These are phyloP conservation scores for Fusarium paranaense DNA, from an alignment of 2,329 filamentous ascomycete genomes.

Conservation along the genomic window DNA sequence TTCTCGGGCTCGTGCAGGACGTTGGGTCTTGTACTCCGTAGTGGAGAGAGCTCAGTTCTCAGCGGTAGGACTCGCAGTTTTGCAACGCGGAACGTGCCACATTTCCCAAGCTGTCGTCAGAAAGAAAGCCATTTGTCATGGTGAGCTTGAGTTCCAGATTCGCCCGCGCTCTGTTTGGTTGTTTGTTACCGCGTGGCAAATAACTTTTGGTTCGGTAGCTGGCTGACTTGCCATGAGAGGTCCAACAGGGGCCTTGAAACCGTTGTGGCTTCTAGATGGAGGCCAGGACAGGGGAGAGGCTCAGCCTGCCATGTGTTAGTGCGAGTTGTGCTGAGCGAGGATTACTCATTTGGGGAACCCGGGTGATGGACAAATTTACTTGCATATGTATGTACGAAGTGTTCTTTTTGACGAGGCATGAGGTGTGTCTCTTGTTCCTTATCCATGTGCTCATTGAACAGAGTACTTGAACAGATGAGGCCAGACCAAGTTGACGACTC, in stretches of 20 bases:
- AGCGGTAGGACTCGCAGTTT: constrained; percentile 1
- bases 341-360: constrained; percentile 42
- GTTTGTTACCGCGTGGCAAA: constrained; percentile 1
- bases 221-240: constrained; percentile 7
- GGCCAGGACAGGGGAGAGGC: constrained; percentile 13
- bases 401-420: constrained; percentile 1
- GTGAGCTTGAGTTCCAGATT: neutral
- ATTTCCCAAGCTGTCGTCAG: neutral
- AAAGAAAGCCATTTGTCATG: neutral
- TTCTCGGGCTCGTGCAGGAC: constrained; percentile 2
- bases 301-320: constrained; percentile 19
- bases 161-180: neutral
- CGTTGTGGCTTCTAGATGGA: constrained; percentile 35
- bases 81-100: constrained; percentile 14
- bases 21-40: neutral
- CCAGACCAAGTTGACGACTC: neutral
- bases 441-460: neutral
- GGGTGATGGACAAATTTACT: constrained; percentile 13
- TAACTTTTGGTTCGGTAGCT: neutral
- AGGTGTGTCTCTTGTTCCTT: constrained; percentile 8
- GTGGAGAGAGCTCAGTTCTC: constrained; percentile 5
- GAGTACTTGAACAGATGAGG: neutral
- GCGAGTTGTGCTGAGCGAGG: constrained; percentile 19
- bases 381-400: neutral
- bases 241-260: constrained; percentile 16